phyloP scores from a whole-genome alignment of 345 rosid species.

The Camelina laxa region DNA sequence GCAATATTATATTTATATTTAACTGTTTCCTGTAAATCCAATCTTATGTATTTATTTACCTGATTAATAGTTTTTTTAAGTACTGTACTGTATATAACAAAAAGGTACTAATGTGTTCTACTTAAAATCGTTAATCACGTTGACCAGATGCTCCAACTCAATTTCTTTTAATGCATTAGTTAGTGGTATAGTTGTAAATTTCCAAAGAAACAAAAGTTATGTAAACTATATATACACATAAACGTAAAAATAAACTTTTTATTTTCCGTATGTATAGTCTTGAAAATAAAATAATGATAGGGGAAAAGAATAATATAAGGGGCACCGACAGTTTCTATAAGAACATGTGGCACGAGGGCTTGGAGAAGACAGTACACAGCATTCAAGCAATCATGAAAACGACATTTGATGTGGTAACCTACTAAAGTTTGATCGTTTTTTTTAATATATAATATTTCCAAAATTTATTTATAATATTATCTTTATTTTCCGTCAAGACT shows the following conservation, averaged over 20 bases:
- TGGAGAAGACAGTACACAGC: constrained; percentile 37
- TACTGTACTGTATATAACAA: no score
- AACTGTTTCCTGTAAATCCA: background rate
- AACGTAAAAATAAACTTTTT: background rate
- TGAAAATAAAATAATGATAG: background rate
- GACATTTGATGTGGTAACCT: constrained; percentile 50
- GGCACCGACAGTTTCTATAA: constrained; percentile 53
- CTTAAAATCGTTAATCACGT: constrained; percentile 1
- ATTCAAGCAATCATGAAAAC: constrained; percentile 44
- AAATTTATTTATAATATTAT: background rate
- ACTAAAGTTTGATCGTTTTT: constrained; percentile 34
- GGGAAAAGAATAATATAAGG: constrained; percentile 17
- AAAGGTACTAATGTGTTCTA: no score
- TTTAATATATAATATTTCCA: background rate
- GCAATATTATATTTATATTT: background rate
- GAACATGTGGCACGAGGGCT: constrained; percentile 51
- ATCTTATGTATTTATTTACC: no score
- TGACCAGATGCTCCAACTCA: background rate
- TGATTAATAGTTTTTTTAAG: no score
- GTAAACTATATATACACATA: background rate
- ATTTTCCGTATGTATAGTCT: background rate
- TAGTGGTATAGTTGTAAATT: background rate
- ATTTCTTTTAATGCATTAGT: background rate
- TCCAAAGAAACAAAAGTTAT: background rate
- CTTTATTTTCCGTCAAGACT: background rate